These are phyloP conservation scores for Cladobotryum mycophilum DNA, from an alignment of 2,329 filamentous ascomycete genomes.

Conservation along the genomic window DNA sequence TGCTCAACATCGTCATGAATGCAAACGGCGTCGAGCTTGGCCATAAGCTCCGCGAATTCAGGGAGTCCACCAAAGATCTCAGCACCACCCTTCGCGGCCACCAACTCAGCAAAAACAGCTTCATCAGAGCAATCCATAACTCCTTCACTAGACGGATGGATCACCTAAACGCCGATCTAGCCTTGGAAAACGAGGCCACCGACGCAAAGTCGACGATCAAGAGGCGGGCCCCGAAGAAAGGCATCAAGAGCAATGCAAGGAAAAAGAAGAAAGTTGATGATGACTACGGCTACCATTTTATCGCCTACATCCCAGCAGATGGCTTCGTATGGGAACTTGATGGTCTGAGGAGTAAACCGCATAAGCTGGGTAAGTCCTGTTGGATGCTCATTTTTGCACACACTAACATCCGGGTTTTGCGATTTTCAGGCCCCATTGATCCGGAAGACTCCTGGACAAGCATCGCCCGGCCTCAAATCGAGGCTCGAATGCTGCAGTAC, in stretches of 20 bases:
- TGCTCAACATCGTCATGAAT: constrained; percentile 94
- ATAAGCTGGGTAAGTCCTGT: constrained; percentile 20
- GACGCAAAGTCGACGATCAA: constrained; percentile 28
- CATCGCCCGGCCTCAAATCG: constrained; percentile 58
- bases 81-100: constrained; percentile 69
- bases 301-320: constrained; percentile 76
- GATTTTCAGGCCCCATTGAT: constrained; percentile 16
- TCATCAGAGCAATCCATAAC: constrained; percentile 79
- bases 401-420: background rate
- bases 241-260: constrained; percentile 23
- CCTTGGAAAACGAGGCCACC: constrained; percentile 51
- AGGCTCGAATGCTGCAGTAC: constrained; percentile 60
- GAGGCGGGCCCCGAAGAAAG: constrained; percentile 33
- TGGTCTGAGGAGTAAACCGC: constrained; percentile 68
- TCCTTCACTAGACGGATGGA: constrained; percentile 77
- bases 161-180: constrained; percentile 64
- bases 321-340: constrained; percentile 82
- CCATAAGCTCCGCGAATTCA: constrained; percentile 64
- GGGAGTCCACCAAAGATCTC: constrained; percentile 61
- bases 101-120: constrained; percentile 64
- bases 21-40: constrained; percentile 61
- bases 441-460: constrained; percentile 54
- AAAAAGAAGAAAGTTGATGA: constrained; percentile 37
- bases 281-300: constrained; percentile 75
- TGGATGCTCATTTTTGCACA: background rate